Evolutionary conservation across 306 rosid species (phyloP).

Genomic region (Acacia confusa): DNA sequence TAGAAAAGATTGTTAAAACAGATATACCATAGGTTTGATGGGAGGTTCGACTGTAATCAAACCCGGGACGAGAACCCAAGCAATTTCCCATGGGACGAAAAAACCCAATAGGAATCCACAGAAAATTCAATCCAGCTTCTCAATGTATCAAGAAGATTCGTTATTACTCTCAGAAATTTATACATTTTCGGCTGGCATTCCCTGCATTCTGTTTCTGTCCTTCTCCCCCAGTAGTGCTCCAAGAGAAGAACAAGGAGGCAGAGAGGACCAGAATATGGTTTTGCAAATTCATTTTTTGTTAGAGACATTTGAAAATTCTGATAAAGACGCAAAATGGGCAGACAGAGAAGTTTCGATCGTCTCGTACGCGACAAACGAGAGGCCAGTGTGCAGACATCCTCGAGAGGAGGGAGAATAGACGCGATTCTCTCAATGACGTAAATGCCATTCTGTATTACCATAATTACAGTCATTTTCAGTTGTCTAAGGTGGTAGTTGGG

Average conservation of each 20-base stretch:
- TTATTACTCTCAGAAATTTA: background rate
- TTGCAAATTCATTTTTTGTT: background rate
- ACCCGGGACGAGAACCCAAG: background rate
- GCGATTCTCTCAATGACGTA: background rate
- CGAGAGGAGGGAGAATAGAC: background rate
- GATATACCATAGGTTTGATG: background rate
- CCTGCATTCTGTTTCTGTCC: background rate
- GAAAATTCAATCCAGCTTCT: background rate
- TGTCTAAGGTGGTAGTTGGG: background rate
- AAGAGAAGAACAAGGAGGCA: background rate
- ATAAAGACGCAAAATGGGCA: background rate
- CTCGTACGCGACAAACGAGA: background rate
- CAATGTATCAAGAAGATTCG: background rate
- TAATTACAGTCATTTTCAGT: background rate
- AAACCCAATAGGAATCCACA: background rate
- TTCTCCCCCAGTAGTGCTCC: background rate
- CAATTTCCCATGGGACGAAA: background rate
- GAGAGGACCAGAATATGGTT: background rate
- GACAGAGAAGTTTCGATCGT: background rate
- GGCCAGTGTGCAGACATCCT: constrained; percentile 1
- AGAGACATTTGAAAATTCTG: background rate
- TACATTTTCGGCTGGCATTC: background rate
- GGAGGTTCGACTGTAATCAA: background rate
- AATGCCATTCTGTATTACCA: background rate
- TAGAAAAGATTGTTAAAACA: background rate